These are phyloP conservation scores for Dillenia suffruticosa DNA, from an alignment of 164 flowering plant species.

Conservation along the genomic window DNA sequence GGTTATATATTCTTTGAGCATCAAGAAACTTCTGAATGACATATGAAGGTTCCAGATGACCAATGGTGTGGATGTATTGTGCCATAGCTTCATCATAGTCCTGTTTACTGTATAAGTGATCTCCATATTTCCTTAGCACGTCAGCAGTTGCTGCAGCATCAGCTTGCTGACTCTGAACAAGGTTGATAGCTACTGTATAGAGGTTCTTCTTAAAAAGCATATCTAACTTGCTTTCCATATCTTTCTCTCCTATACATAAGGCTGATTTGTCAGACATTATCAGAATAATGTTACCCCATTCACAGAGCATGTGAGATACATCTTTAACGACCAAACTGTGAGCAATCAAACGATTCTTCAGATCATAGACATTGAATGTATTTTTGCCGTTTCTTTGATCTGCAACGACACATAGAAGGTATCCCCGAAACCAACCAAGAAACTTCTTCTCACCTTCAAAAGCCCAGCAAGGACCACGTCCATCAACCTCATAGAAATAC, in stretches of 20 bases:
- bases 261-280: conserved; percentile 77
- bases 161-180: conserved; percentile 96
- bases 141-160: conserved; percentile 99
- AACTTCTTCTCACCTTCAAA: conserved; percentile 97
- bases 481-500: conserved; percentile 95
- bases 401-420: conserved; percentile 81
- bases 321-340: conserved; percentile 75
- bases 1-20: conserved; percentile 95
- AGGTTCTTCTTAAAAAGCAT: conserved; percentile 97
- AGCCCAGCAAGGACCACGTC: conserved; percentile 99
- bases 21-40: conserved; percentile 98
- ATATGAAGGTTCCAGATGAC: conserved; percentile 96
- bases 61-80: conserved; percentile 87
- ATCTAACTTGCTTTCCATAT: conserved; percentile 99
- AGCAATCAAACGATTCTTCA: conserved; percentile 89
- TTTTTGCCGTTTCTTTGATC: conserved; percentile 74
- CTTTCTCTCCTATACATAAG: conserved; percentile 85
- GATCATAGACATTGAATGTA: conserved; percentile 86
- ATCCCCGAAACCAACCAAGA: conserved; percentile 97
- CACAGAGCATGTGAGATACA: conserved; percentile 92
- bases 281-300: conserved; percentile 95
- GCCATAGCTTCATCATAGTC: conserved; percentile 97
- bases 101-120: conserved; percentile 90
- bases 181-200: conserved; percentile 92
- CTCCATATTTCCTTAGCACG: conserved; percentile 93